Evolutionary conservation across 2,329 filamentous ascomycete species (phyloP).

Genomic region (Colletotrichum spinosum): DNA sequence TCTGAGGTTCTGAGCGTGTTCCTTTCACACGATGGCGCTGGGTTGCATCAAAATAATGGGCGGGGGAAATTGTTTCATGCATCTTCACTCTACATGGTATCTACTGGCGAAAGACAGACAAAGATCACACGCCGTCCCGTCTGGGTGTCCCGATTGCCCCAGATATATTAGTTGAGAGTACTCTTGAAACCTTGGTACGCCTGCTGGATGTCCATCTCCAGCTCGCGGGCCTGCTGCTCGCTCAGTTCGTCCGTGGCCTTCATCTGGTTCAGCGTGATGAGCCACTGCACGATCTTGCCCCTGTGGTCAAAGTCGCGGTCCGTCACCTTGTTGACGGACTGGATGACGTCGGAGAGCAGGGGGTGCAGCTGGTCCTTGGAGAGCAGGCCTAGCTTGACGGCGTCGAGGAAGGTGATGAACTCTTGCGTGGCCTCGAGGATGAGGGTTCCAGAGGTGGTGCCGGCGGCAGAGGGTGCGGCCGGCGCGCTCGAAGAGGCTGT

Average conservation of each 20-base stretch:
- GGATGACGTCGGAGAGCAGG: constrained; percentile 93
- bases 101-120: constrained; percentile 5
- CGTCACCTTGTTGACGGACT: constrained; percentile 96
- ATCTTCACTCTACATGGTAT: constrained; percentile 22
- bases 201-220: constrained; percentile 93
- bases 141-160: too few relatives aligned
- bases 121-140: too few relatives aligned
- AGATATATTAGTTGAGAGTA: constrained; percentile 67
- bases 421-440: constrained; percentile 95
- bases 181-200: constrained; percentile 95
- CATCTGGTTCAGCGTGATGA: constrained; percentile 98
- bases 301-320: constrained; percentile 94
- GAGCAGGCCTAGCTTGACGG: constrained; percentile 88
- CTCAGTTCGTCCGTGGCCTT: constrained; percentile 90
- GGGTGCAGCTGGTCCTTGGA: constrained; percentile 98
- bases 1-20: constrained; percentile 49
- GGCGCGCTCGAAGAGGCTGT: constrained; percentile 61
- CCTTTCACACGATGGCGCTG: background rate
- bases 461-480: constrained; percentile 55
- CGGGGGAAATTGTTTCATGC: background rate
- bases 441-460: constrained; percentile 68
- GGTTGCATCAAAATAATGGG: background rate
- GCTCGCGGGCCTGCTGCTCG: constrained; percentile 87
- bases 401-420: constrained; percentile 98
- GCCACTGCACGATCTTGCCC: constrained; percentile 98